Evolutionary conservation across 257 asterid genomes (phyloP).

Genomic region (Solanum dulcamara): DNA sequence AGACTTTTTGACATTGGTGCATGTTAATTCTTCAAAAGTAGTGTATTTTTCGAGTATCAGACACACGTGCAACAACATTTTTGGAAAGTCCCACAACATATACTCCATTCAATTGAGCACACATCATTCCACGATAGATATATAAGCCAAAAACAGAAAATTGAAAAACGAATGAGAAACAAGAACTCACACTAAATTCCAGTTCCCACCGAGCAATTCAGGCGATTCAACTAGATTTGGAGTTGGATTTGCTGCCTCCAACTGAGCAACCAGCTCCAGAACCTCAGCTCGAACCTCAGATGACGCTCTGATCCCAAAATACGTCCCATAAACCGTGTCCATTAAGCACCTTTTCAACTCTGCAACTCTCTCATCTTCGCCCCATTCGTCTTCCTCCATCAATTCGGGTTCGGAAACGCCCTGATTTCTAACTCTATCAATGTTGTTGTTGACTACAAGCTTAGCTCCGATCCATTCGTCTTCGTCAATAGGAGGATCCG

Average conservation of each 20-base stretch:
- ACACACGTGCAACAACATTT: neutral
- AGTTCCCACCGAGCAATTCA: slow-evolving; percentile 76
- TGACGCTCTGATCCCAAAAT: slow-evolving; percentile 68
- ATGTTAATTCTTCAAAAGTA: neutral
- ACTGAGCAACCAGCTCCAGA: slow-evolving; percentile 63
- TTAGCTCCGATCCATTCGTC: slow-evolving; percentile 80
- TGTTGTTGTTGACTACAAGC: neutral
- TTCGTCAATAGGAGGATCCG: slow-evolving; percentile 57
- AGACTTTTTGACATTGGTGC: neutral
- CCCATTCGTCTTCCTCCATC: slow-evolving; percentile 55
- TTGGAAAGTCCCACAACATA: neutral
- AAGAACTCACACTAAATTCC: slow-evolving; percentile 73
- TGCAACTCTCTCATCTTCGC: slow-evolving; percentile 26
- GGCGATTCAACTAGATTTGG: slow-evolving; percentile 53
- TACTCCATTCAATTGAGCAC: neutral
- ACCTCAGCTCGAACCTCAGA: slow-evolving; percentile 75
- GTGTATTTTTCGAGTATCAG: too few species aligned
- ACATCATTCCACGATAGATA: neutral
- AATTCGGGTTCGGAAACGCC: neutral
- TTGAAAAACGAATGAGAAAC: neutral
- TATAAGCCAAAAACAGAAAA: neutral
- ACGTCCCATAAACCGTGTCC: slow-evolving; percentile 69
- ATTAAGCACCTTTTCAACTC: slow-evolving; percentile 37
- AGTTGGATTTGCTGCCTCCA: slow-evolving; percentile 86
- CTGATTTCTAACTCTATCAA: neutral